Evolutionary conservation across 176 grass and related monocot genomes (phyloP).

Genomic region (Stipa capillata): DNA sequence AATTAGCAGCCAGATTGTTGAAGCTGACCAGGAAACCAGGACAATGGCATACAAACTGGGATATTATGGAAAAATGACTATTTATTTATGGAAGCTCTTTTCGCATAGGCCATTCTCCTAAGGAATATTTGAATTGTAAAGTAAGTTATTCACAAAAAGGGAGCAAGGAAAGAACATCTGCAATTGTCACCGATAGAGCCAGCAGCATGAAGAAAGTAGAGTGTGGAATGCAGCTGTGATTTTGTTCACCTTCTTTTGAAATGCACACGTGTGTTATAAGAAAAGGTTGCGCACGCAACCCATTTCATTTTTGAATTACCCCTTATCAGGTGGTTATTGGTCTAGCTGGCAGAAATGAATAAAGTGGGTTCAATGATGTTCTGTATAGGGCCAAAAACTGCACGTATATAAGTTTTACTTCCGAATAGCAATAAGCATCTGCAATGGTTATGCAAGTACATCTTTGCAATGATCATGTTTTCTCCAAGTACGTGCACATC

Average conservation of each 20-base stretch:
- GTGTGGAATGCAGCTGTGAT: too few relatives aligned
- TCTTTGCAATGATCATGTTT: background rate
- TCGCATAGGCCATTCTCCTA: background rate
- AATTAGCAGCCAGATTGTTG: background rate
- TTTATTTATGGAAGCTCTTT: background rate
- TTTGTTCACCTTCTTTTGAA: background rate
- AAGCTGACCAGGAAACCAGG: background rate
- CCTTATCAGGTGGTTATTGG: background rate
- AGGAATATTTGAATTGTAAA: background rate
- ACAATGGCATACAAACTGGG: background rate
- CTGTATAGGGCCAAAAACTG: background rate
- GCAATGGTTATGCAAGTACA: background rate
- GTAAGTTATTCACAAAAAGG: background rate
- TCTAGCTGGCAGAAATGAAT: constrained; percentile 13
- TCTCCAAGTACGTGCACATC: background rate
- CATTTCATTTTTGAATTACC: background rate
- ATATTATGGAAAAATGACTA: background rate
- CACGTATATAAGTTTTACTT: background rate
- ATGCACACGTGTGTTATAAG: background rate
- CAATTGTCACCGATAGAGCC: background rate
- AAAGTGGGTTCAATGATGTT: background rate
- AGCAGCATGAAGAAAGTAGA: background rate
- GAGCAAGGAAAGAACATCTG: background rate
- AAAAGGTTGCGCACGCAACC: background rate
- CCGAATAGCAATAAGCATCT: background rate